phyloP scores from a whole-genome alignment of 495 filamentous ascomycete genomes.

The Penicillium mononematosum region DNA sequence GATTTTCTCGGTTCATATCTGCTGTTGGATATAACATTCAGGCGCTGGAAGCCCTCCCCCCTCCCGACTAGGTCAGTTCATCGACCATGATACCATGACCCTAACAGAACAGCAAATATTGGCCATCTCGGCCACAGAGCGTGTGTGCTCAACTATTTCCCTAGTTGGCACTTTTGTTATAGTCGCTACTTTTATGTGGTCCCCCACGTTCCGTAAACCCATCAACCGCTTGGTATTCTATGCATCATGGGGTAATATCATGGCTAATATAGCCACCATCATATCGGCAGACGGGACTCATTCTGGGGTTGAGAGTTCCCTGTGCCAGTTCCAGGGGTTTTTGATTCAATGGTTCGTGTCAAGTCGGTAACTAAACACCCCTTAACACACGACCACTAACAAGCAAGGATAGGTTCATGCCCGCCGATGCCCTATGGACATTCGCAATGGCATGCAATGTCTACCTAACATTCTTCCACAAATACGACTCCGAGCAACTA shows the following conservation, averaged over 20 bases:
- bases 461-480: slow-evolving; percentile 79
- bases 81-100: slow-evolving; percentile 24
- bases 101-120: slow-evolving; percentile 24
- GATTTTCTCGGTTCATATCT: slow-evolving; percentile 1
- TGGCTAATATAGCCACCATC: slow-evolving; percentile 76
- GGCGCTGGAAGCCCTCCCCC: neutral
- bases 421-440: slow-evolving; percentile 78
- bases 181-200: slow-evolving; percentile 63
- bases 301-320: slow-evolving; percentile 41
- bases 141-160: slow-evolving; percentile 67
- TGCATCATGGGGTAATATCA: slow-evolving; percentile 79
- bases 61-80: neutral
- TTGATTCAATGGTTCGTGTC: slow-evolving; percentile 65
- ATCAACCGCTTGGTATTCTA: slow-evolving; percentile 87
- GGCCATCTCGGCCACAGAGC: slow-evolving; percentile 62
- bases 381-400: neutral
- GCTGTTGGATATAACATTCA: slow-evolving; percentile 5
- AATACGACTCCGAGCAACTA: slow-evolving; percentile 66
- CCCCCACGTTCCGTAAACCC: slow-evolving; percentile 60
- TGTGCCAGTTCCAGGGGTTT: slow-evolving; percentile 77
- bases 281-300: slow-evolving; percentile 61
- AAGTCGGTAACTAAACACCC: neutral
- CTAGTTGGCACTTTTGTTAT: slow-evolving; percentile 72
- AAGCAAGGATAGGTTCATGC: slow-evolving; percentile 57
- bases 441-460: slow-evolving; percentile 88